phyloP scores from a whole-genome alignment of 768 basidiomycete genomes.

The Boletus sp. region DNA sequence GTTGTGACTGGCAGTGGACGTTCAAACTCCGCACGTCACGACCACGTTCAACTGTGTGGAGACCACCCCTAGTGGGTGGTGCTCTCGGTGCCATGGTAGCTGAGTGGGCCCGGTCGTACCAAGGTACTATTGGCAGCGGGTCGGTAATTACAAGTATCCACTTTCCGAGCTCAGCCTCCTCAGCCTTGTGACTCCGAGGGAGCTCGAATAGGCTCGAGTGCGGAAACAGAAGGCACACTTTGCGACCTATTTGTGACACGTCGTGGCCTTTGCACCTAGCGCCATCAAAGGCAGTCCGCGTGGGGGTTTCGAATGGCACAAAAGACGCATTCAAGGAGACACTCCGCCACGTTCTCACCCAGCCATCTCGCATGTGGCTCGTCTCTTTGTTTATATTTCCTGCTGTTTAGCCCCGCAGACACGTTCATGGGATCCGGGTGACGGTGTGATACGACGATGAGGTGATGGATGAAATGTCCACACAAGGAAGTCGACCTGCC shows the following conservation, averaged over 20 bases:
- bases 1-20: not conserved
- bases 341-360: conserved; percentile 23
- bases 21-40: conserved; percentile 18
- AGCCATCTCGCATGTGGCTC: not conserved
- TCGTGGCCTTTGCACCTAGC: conserved; percentile 7
- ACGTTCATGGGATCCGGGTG: conserved; percentile 11
- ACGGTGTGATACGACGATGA: not conserved
- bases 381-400: not conserved
- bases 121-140: not conserved
- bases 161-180: not conserved
- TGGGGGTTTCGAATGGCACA: conserved; percentile 28
- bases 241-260: conserved; percentile 10
- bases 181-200: not conserved
- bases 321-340: conserved; percentile 25
- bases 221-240: conserved; percentile 1
- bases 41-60: not conserved
- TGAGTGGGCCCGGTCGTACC: no score
- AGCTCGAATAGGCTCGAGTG: conserved; percentile 2
- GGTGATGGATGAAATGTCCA: no score
- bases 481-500: not conserved
- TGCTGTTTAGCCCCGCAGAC: conserved; percentile 6
- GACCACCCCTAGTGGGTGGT: not conserved
- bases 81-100: no score
- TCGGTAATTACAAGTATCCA: not conserved
- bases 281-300: conserved; percentile 7